Conservation (phyloP, 495 filamentous ascomycete species). For the Penicillium cinerascens region DNA sequence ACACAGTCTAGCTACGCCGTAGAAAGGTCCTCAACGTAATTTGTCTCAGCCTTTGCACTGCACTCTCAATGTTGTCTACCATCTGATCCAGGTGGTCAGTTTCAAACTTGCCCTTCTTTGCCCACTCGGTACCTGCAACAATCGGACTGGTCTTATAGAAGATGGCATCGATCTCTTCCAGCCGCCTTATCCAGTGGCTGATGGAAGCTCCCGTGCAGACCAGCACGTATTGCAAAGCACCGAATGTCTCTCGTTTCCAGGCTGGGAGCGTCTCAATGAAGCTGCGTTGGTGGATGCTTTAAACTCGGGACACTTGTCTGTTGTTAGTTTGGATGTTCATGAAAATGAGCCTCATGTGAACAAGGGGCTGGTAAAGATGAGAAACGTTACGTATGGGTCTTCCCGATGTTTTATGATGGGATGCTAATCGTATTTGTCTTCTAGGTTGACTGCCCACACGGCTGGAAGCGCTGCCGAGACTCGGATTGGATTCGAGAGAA, state of each 20-base stretch:
- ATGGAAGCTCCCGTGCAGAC: slow-evolving; percentile 1
- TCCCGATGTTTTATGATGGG: not conserved
- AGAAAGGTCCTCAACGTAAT: not conserved
- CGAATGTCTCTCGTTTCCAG: not conserved
- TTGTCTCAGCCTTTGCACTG: not conserved
- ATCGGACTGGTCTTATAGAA: slow-evolving; percentile 8
- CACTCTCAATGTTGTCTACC: slow-evolving; percentile 2
- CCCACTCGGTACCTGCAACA: slow-evolving; percentile 2
- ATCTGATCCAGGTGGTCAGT: slow-evolving; percentile 3
- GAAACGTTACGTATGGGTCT: slow-evolving; percentile 11
- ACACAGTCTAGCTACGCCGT: not conserved
- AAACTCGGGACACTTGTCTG: slow-evolving; percentile 11
- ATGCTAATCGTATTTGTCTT: not conserved
- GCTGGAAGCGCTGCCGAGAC: slow-evolving; percentile 13
- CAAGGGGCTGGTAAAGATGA: slow-evolving; percentile 5
- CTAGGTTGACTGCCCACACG: slow-evolving; percentile 12
- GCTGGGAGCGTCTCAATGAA: slow-evolving; percentile 52
- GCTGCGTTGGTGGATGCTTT: slow-evolving; percentile 9
- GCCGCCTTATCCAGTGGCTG: slow-evolving; percentile 2
- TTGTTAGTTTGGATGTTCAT: slow-evolving; percentile 9
- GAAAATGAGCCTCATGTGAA: slow-evolving; percentile 13
- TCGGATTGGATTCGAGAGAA: slow-evolving; percentile 13
- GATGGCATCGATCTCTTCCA: slow-evolving; percentile 9
- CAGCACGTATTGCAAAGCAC: slow-evolving; percentile 1
- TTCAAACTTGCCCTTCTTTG: slow-evolving; percentile 6